Evolutionary conservation across 768 basidiomycete species (phyloP).

Genomic region (Russula foetens): DNA sequence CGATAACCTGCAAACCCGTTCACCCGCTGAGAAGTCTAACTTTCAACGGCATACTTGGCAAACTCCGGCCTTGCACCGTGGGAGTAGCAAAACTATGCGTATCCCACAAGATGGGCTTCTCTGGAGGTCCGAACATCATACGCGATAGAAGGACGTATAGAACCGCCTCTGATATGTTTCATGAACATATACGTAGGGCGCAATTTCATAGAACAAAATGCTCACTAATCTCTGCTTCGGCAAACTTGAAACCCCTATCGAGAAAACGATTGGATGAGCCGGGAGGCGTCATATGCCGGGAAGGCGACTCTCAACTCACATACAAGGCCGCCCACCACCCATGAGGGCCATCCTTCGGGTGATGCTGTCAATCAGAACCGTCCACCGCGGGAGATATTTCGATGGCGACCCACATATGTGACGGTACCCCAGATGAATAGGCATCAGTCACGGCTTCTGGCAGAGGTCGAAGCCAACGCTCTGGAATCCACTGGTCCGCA

Average conservation of each 20-base stretch:
- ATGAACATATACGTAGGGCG: not conserved
- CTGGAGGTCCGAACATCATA: conserved; percentile 24
- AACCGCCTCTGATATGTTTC: conserved; percentile 23
- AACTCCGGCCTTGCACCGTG: conserved; percentile 19
- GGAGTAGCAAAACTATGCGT: conserved; percentile 26
- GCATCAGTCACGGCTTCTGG: conserved; percentile 17
- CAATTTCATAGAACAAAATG: not conserved
- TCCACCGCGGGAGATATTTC: not conserved
- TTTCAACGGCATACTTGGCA: conserved; percentile 24
- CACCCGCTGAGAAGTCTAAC: conserved; percentile 13
- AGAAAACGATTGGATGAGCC: not conserved
- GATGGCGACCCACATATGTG: conserved; percentile 10
- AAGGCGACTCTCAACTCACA: conserved; percentile 18
- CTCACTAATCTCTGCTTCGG: conserved; percentile 20
- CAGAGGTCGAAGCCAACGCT: conserved; percentile 21
- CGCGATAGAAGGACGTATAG: conserved; percentile 23
- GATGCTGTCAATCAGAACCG: not conserved
- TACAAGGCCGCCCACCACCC: conserved; percentile 26
- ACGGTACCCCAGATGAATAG: conserved; percentile 19
- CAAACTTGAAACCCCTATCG: conserved; percentile 17
- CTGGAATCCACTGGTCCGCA: conserved; percentile 18
- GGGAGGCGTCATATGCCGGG: not conserved
- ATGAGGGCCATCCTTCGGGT: conserved; percentile 27
- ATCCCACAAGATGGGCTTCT: conserved; percentile 26
- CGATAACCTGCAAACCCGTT: not conserved